phyloP scores from a whole-genome alignment of 208 protist species.

The Angomonas deanei region DNA sequence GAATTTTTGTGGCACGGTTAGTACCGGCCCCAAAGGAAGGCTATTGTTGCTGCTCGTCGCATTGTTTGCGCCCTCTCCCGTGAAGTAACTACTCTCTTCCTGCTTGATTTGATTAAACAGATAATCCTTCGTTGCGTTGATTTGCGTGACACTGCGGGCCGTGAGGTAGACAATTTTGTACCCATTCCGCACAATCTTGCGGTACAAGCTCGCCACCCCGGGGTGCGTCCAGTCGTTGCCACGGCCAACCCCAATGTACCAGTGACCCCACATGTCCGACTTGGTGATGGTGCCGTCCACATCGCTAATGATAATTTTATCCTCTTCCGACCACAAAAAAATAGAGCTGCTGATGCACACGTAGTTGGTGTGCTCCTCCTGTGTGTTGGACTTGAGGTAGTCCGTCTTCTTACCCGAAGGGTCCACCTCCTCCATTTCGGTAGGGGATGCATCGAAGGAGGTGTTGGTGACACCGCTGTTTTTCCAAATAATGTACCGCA shows the following conservation, averaged over 20 bases:
- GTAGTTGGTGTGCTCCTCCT: neutral
- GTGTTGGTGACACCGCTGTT: neutral
- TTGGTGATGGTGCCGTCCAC: constrained; percentile 99
- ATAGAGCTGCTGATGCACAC: constrained; percentile 81
- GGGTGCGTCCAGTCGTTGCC: constrained; percentile 94
- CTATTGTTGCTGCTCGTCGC: neutral
- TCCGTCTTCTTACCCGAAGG: neutral
- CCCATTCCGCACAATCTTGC: constrained; percentile 91
- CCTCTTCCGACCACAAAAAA: constrained; percentile 90
- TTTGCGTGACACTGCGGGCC: constrained; percentile 84
- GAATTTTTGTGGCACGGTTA: constrained; percentile 85
- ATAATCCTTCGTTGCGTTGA: constrained; percentile 75
- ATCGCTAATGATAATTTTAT: constrained; percentile 96
- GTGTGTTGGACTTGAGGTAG: neutral
- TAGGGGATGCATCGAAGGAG: neutral
- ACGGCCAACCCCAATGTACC: constrained; percentile 87
- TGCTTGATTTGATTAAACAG: constrained; percentile 75
- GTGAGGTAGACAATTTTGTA: constrained; percentile 94
- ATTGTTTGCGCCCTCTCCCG: neutral
- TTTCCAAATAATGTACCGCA: constrained; percentile 68
- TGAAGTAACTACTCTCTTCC: constrained; percentile 20
- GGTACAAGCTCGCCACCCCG: constrained; percentile 91
- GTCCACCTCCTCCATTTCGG: too few relatives aligned
- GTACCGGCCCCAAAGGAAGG: constrained; percentile 81
- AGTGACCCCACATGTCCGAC: constrained; percentile 94